These are phyloP conservation scores for Macrolepiota dolichaula DNA, from an alignment of 768 basidiomycete genomes.

Conservation along the genomic window DNA sequence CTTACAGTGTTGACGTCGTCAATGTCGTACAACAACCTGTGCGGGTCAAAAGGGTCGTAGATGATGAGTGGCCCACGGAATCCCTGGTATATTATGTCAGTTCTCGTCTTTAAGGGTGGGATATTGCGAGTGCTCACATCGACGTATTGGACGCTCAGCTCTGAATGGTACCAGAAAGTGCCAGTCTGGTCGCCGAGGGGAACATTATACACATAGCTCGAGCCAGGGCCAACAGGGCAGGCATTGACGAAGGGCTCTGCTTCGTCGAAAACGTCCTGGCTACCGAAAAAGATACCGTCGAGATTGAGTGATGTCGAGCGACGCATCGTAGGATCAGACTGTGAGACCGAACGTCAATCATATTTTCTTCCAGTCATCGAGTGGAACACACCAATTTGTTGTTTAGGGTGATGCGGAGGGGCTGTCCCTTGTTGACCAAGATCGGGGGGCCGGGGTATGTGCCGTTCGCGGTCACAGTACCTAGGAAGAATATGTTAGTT, in stretches of 20 bases:
- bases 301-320: constrained; percentile 32
- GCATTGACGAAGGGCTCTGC: constrained; percentile 32
- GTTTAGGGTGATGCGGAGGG: not conserved
- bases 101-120: not conserved
- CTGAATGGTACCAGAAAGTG: constrained; percentile 24
- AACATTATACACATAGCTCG: constrained; percentile 42
- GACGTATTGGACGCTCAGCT: constrained; percentile 9
- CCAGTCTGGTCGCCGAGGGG: constrained; percentile 19
- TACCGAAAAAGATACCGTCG: constrained; percentile 33
- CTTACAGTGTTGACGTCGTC: constrained; percentile 17
- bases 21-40: constrained; percentile 16
- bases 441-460: constrained; percentile 29
- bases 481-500: constrained; percentile 9
- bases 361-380: not conserved
- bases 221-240: constrained; percentile 40
- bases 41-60: constrained; percentile 28
- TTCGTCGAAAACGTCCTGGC: constrained; percentile 15
- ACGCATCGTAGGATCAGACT: constrained; percentile 48
- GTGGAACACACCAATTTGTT: constrained; percentile 25
- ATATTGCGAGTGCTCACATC: not conserved
- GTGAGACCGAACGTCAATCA: not conserved
- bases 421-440: constrained; percentile 23
- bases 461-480: constrained; percentile 22
- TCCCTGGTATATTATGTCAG: constrained; percentile 23
- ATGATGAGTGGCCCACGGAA: constrained; percentile 39